Base-by-base conservation (phyloP, 306 rosid genomes). In the Trifolium fragiferum region DNA sequence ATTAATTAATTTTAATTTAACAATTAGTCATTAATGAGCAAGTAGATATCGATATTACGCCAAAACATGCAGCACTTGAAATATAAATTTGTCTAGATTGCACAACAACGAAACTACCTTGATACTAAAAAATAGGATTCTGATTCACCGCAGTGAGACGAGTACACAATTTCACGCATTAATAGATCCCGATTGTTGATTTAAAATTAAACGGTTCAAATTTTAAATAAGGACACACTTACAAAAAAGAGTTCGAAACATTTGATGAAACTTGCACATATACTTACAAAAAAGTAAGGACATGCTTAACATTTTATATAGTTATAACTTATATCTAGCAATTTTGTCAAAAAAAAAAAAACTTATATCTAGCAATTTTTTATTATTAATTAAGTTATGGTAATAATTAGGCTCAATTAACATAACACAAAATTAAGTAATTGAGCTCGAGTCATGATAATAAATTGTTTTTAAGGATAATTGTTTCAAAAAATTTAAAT, bases 201-300 rank as follows among this genome's bases (percentile, higher is more conserved):
- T n/a, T n/a, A n/a, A n/a, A n/a, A n/a, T n/a, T n/a, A n/a, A n/a
- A n/a, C n/a, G n/a, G n/a, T n/a, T n/a, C n/a, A n/a, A n/a, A n/a
- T n/a, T n/a, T n/a, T n/a, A n/a, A n/a, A n/a, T n/a, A n/a, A n/a
- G n/a, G n/a, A n/a, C n/a, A n/a, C n/a, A n/a, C n/a, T n/a, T n/a
- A n/a, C n/a, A n/a, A n/a, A n/a, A n/a, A n/a, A 75, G 23, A 73
- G 82, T 44, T 86, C 95, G 93, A 86, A 86, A 77, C 33, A 66
- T 80, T 83, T 82, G 80, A 92, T 76, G 90, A 82, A 78, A 60
- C 65, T 32, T 81, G 82, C 74, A 46, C 80, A 81, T 72, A 46
- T 30, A 30, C 18, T 30, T 83, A 37, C 82, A 89, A 80, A 82
- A 72, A 72, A 38, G 66, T 64, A 73, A 83, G 7, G 90, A 92